Evolutionary conservation across 2,329 filamentous ascomycete genomes (phyloP), one percentile per base, ranked within the genome.

Genomic region (Immersiporthe knoxdaviesiana): DNA sequence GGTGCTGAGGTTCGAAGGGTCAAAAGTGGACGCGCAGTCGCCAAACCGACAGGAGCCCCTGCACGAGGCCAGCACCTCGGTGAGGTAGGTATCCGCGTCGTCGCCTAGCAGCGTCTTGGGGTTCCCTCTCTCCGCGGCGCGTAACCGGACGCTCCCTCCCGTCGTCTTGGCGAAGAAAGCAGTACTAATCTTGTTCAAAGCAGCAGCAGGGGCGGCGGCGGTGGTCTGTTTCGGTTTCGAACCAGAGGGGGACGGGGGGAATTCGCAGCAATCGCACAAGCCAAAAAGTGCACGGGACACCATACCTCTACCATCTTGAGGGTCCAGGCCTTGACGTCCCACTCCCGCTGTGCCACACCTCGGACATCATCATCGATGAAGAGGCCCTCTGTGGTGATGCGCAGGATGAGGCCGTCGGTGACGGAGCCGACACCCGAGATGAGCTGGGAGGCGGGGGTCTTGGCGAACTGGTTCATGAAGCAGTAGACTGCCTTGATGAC

Each of bases 311-410:
- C 89, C 73, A 91, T 84, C 82, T 97, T 97, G 81, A 99, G 87
- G 58, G 94, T 97, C 96, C 96, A 98, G 35, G 95, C 94, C 80
- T 98, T 98, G 77, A 98, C 90, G 79, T 99, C 96, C 96, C 96
- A 99, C 81, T 99, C 96, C 70, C 96, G 90, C 81, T 98, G 94
- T n/a, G 93, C 90, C 21, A 97, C 93, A 71, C 90, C 90, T 59
- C 94, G 90, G 65, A 97, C 88, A 78, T 98, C 96, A 79, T 99
- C 96, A 78, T 99, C 96, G 77, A 99, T 96, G 81, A 98, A 98
- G 66, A 98, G 86, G 24, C 96, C 96, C 79, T 97, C 95, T 1
- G 93, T 97, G 14, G 93, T 95, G 76, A 98, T 96, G 65, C 92
- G 92, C 71, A 99, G 85, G 71, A 98, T 92, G 60, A 99, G 85